Evolutionary conservation across 345 rosid genomes (phyloP).

Genomic region (Salix viminalis): DNA sequence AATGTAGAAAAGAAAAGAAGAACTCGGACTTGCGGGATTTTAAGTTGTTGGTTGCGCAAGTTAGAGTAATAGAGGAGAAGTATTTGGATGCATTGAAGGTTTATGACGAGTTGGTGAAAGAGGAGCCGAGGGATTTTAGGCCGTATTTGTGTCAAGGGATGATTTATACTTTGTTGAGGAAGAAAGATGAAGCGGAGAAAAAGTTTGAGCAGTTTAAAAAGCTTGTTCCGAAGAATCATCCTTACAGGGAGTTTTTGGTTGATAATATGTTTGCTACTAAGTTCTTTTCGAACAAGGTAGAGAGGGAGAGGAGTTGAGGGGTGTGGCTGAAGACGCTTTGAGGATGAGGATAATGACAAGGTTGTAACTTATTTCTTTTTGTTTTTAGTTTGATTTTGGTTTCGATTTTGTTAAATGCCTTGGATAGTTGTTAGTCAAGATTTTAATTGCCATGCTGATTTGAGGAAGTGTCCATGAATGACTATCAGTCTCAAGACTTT

Average conservation of each 20-base stretch:
- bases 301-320: constrained; percentile 12
- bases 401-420: neutral
- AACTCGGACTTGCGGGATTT: constrained; percentile 64
- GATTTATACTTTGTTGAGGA: constrained; percentile 65
- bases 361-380: neutral
- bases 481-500: neutral
- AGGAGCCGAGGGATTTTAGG: constrained; percentile 91
- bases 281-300: constrained; percentile 54
- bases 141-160: constrained; percentile 90
- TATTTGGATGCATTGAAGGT: constrained; percentile 69
- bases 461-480: neutral
- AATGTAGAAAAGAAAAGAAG: constrained; percentile 68
- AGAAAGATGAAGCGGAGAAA: constrained; percentile 78
- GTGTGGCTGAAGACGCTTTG: neutral
- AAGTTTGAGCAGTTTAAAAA: constrained; percentile 70
- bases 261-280: constrained; percentile 70
- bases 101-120: constrained; percentile 72
- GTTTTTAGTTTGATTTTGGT: neutral
- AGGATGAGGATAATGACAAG: neutral
- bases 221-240: constrained; percentile 84
- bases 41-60: constrained; percentile 71
- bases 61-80: constrained; percentile 62
- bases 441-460: neutral
- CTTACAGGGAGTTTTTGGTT: constrained; percentile 68
- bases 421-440: neutral